phyloP scores from a whole-genome alignment of 1,284 basidiomycete genomes.

The Singerocomus inundabilis region DNA sequence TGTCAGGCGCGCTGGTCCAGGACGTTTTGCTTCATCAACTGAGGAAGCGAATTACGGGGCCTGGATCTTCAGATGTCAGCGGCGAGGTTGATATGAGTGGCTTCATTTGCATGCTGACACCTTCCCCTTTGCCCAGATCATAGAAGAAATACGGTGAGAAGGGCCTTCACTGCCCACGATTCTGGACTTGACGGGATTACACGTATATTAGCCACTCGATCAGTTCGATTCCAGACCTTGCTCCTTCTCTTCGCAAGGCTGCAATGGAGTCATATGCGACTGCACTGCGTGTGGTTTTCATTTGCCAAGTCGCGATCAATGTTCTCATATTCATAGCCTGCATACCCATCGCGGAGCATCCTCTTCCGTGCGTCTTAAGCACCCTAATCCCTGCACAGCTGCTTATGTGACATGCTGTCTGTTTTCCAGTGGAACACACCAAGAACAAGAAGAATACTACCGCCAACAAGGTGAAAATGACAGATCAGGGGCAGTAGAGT shows the following conservation, averaged over 20 bases:
- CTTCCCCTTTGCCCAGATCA: constrained; percentile 49
- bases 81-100: constrained; percentile 24
- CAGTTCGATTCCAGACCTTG: constrained; percentile 72
- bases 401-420: constrained; percentile 7
- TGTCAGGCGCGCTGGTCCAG: constrained; percentile 81
- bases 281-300: constrained; percentile 84
- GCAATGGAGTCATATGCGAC: constrained; percentile 83
- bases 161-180: constrained; percentile 13
- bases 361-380: constrained; percentile 56
- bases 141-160: constrained; percentile 64
- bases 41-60: constrained; percentile 70
- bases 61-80: constrained; percentile 67
- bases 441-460: constrained; percentile 58
- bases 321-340: constrained; percentile 60
- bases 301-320: constrained; percentile 67
- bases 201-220: constrained; percentile 71
- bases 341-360: constrained; percentile 74
- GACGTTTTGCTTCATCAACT: constrained; percentile 69
- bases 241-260: constrained; percentile 56
- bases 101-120: constrained; percentile 24
- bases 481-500: constrained; percentile 17
- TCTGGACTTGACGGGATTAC: constrained; percentile 16
- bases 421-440: constrained; percentile 52
- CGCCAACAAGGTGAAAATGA: constrained; percentile 33
- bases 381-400: constrained; percentile 16